A percentile compares a stretch with the other conserved stretches of the same genome.
phyloP scores from a whole-genome alignment of 768 basidiomycete genomes.

The Termitomyces sp. region DNA sequence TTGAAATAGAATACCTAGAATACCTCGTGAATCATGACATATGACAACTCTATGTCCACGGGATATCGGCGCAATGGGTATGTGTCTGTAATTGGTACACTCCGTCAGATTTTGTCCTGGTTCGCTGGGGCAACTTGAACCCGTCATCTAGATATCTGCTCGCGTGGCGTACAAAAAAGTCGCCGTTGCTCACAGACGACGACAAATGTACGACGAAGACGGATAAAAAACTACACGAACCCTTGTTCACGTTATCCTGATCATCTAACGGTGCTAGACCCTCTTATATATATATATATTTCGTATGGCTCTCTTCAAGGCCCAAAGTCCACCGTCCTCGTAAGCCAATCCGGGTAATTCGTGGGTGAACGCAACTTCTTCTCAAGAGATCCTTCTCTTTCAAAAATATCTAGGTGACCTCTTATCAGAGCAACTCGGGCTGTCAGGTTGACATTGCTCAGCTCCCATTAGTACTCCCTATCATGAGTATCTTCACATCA shows the following conservation, averaged over 20 bases:
- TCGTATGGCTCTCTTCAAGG: not conserved
- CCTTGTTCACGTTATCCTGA: not conserved
- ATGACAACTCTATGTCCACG: not conserved
- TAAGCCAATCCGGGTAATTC: not conserved
- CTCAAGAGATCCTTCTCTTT: not conserved
- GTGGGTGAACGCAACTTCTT: not conserved
- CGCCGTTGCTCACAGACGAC: conserved; percentile 8
- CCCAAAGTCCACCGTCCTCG: not conserved
- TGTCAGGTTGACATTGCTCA: not conserved
- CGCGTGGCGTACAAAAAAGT: conserved; percentile 1
- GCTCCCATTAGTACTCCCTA: not conserved
- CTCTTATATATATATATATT: not conserved
- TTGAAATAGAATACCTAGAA: no score
- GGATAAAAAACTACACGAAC: not conserved
- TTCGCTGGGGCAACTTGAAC: no score
- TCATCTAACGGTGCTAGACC: not conserved
- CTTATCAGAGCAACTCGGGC: not conserved
- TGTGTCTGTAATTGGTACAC: not conserved
- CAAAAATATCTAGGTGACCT: not conserved
- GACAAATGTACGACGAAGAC: conserved; percentile 4
- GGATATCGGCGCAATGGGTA: not conserved
- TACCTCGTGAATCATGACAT: not conserved
- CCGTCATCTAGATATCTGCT: not conserved
- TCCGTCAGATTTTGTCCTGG: not conserved
- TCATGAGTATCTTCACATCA: conserved; percentile 9